phyloP scores from a whole-genome alignment of 116 monocot genomes.

The Cymodocea nodosa region DNA sequence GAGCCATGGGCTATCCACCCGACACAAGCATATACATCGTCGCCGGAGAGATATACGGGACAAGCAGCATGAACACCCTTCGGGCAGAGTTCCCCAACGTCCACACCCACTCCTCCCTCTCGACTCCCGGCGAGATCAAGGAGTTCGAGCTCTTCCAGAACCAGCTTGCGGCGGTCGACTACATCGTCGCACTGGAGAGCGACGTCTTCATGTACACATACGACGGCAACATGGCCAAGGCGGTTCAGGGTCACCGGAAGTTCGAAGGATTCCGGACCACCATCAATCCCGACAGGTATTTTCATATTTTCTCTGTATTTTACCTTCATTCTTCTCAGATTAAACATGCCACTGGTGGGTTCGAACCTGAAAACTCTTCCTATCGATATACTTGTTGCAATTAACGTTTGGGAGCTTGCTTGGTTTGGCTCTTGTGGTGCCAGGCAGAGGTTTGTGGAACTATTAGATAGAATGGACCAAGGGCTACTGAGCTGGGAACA shows the following conservation, averaged over 20 bases:
- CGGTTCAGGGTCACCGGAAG: conserved; percentile 71
- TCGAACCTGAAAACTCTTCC: too few species aligned
- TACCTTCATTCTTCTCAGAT: too few species aligned
- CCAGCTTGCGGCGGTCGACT: conserved; percentile 73
- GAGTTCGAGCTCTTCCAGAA: conserved; percentile 46
- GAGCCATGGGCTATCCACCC: conserved; percentile 80
- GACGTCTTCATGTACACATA: conserved; percentile 91
- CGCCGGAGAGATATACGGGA: conserved; percentile 78
- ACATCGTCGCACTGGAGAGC: conserved; percentile 66
- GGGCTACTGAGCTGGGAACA: conserved; percentile 13
- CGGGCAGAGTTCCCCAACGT: conserved; percentile 58
- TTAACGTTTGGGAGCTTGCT: background rate
- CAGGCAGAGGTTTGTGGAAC: conserved; percentile 18
- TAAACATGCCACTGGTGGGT: too few species aligned
- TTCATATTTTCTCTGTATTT: too few species aligned
- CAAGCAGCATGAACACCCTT: conserved; percentile 38
- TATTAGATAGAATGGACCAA: conserved; percentile 15
- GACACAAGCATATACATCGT: conserved; percentile 78
- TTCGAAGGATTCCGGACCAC: conserved; percentile 81
- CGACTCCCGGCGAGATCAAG: conserved; percentile 42
- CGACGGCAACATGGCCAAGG: conserved; percentile 96
- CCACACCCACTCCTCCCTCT: conserved; percentile 54
- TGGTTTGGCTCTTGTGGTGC: background rate
- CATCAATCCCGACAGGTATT: conserved; percentile 51
- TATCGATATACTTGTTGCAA: too few species aligned